Conservation (phyloP, 805 yeast species). For the Suhomyces kilbournensis region DNA sequence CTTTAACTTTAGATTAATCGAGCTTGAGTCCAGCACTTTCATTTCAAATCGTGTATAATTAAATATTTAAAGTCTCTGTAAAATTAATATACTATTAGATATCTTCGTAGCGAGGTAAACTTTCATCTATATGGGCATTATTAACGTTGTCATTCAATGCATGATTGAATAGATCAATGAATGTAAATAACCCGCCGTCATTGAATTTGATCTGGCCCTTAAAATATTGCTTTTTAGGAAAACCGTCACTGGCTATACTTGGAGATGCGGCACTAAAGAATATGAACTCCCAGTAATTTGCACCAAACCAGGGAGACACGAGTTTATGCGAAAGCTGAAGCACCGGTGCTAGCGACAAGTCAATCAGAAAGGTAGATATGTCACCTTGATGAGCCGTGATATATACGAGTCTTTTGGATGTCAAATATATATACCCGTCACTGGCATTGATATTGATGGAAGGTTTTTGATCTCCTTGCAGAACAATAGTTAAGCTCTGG, state of each 20-base stretch:
- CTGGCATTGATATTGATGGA: constrained; percentile 26
- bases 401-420: constrained; percentile 40
- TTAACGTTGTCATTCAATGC: constrained; percentile 34
- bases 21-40: not conserved
- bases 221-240: constrained; percentile 38
- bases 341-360: constrained; percentile 21
- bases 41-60: not conserved
- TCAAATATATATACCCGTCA: constrained; percentile 42
- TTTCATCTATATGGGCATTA: constrained; percentile 41
- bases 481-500: constrained; percentile 27
- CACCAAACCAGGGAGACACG: constrained; percentile 53
- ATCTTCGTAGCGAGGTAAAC: constrained; percentile 39
- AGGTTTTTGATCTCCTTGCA: constrained; percentile 11
- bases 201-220: constrained; percentile 38
- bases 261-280: constrained; percentile 34
- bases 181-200: constrained; percentile 48
- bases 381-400: constrained; percentile 41
- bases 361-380: constrained; percentile 39
- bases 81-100: constrained; percentile 7
- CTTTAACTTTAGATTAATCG: not conserved
- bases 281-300: constrained; percentile 46
- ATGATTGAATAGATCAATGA: constrained; percentile 31
- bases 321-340: constrained; percentile 38
- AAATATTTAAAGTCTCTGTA: not conserved
- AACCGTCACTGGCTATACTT: constrained; percentile 38